Evolutionary conservation across 177 flowering plant genomes (phyloP).

Genomic region (Tripterygium wilfordii): DNA sequence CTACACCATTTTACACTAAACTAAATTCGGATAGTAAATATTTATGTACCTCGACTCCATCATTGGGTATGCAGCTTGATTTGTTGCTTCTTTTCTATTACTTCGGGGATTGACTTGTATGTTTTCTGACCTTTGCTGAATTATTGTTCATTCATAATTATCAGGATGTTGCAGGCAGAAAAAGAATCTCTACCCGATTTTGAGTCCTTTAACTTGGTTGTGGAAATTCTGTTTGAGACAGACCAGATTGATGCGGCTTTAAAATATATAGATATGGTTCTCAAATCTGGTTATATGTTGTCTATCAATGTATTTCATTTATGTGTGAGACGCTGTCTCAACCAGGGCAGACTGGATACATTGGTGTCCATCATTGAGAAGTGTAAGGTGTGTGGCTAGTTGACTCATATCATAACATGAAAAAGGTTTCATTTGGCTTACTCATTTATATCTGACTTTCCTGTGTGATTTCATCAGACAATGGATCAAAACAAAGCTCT

Average conservation of each 20-base stretch:
- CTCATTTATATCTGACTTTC: neutral
- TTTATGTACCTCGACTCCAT: too few species aligned
- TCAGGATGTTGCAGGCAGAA: constrained; percentile 86
- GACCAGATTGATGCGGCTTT: constrained; percentile 68
- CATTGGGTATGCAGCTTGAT: too few species aligned
- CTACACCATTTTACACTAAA: too few species aligned
- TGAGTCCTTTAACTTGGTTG: constrained; percentile 71
- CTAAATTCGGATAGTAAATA: too few species aligned
- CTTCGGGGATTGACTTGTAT: neutral
- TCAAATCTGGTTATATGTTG: constrained; percentile 67
- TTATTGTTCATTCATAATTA: constrained; percentile 21
- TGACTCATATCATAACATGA: neutral
- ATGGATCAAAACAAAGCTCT: constrained; percentile 87
- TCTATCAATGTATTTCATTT: constrained; percentile 52
- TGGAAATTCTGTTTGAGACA: constrained; percentile 46
- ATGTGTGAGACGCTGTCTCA: constrained; percentile 59
- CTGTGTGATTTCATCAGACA: constrained; percentile 34
- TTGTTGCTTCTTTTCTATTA: too few species aligned
- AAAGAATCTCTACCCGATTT: constrained; percentile 76
- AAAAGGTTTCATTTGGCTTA: neutral
- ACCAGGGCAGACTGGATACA: constrained; percentile 60
- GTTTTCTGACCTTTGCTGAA: constrained; percentile 10
- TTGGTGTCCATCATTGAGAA: constrained; percentile 75
- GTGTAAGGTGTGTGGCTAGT: constrained; percentile 68
- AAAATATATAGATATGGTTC: constrained; percentile 61